Evolutionary conservation across 495 filamentous ascomycete genomes (phyloP).

Genomic region (Penicillium herquei): DNA sequence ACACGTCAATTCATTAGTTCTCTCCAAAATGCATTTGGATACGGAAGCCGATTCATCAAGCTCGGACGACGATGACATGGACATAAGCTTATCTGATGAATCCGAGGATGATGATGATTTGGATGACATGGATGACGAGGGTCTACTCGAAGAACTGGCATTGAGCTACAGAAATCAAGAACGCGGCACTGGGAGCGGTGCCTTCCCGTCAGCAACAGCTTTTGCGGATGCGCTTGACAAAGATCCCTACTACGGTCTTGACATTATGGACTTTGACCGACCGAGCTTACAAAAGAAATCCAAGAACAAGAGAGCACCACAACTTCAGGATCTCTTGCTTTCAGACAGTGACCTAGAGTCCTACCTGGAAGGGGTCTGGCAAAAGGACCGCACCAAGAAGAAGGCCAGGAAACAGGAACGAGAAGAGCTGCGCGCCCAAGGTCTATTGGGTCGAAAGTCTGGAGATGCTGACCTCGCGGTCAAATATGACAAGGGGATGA

Average conservation of each 20-base stretch:
- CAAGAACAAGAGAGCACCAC: slow-evolving; percentile 51
- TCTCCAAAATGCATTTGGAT: slow-evolving; percentile 19
- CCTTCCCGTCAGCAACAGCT: slow-evolving; percentile 57
- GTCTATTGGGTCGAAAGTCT: slow-evolving; percentile 67
- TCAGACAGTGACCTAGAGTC: slow-evolving; percentile 75
- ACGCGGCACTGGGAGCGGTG: slow-evolving; percentile 12
- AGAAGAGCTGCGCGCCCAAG: slow-evolving; percentile 72
- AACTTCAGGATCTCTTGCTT: slow-evolving; percentile 50
- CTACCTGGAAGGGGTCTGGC: slow-evolving; percentile 60
- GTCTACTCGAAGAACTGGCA: slow-evolving; percentile 19
- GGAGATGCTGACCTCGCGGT: slow-evolving; percentile 63
- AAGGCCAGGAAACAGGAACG: slow-evolving; percentile 74
- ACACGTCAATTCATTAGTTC: slow-evolving; percentile 1
- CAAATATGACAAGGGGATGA: slow-evolving; percentile 74
- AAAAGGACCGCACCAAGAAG: slow-evolving; percentile 79
- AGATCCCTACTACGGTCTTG: slow-evolving; percentile 70
- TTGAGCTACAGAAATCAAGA: slow-evolving; percentile 14
- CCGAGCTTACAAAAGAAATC: slow-evolving; percentile 54
- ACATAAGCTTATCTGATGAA: background rate
- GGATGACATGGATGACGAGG: slow-evolving; percentile 15
- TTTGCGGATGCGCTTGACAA: slow-evolving; percentile 64
- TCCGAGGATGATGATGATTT: slow-evolving; percentile 8
- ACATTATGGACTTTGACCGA: slow-evolving; percentile 80
- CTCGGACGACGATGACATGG: slow-evolving; percentile 29
- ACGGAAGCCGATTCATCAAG: slow-evolving; percentile 4